Evolutionary conservation across 2,329 filamentous ascomycete genomes (phyloP).

Genomic region (Curvularia sp.): DNA sequence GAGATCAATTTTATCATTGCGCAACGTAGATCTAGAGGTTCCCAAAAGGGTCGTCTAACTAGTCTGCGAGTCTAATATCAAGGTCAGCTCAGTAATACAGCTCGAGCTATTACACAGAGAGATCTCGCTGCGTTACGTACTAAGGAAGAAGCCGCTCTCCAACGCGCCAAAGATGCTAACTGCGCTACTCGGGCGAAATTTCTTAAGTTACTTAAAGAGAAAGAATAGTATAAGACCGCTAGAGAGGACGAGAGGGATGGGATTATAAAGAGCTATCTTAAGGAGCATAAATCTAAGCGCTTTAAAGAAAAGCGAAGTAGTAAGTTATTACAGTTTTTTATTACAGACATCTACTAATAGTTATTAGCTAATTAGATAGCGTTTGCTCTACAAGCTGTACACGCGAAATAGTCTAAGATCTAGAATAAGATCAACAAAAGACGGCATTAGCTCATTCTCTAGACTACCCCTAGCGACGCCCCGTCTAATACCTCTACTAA

Average conservation of each 20-base stretch:
- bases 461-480: not conserved
- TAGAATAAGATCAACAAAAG: not conserved
- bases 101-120: not conserved
- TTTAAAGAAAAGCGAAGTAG: not conserved
- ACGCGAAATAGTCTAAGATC: not conserved
- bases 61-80: not conserved
- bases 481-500: not conserved
- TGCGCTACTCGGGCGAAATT: not conserved
- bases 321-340: conserved; percentile 1
- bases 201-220: not conserved
- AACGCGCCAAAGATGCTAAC: not conserved
- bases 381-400: not conserved
- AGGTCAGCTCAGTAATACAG: not conserved
- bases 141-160: not conserved
- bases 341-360: not conserved
- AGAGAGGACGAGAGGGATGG: not conserved
- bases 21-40: not conserved
- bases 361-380: not conserved
- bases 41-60: not conserved
- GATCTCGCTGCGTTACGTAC: not conserved
- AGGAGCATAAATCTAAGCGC: not conserved
- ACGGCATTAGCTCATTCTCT: not conserved
- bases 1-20: not conserved
- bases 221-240: not conserved
- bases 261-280: too few species aligned